A percentile compares a stretch with the other conserved stretches of the same genome.
phyloP scores from a whole-genome alignment of 306 rosid genomes.

The Cucumis melo region DNA sequence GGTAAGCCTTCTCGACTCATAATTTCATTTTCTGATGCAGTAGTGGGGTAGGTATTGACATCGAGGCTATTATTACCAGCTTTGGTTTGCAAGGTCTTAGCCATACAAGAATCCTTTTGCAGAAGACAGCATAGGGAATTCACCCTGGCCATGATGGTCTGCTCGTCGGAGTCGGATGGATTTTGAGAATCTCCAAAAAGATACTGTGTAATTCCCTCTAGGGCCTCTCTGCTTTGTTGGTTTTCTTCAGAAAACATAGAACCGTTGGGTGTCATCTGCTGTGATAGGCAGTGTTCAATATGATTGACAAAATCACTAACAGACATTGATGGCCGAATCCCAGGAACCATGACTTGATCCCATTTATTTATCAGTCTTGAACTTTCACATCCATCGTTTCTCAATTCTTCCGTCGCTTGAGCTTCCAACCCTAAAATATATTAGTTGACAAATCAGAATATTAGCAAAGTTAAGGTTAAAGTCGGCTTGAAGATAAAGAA shows the following conservation, averaged over 20 bases:
- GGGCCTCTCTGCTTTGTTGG: conserved; percentile 33
- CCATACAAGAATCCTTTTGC: conserved; percentile 47
- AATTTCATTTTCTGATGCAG: neutral
- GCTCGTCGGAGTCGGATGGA: conserved; percentile 41
- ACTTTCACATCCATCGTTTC: conserved; percentile 35
- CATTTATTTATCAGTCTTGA: conserved; percentile 28
- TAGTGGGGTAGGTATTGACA: neutral
- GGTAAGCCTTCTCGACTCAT: conserved; percentile 18
- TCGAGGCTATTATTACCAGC: conserved; percentile 9
- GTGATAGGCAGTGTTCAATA: conserved; percentile 55
- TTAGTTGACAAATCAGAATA: neutral
- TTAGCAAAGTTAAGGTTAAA: neutral
- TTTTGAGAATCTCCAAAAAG: conserved; percentile 56
- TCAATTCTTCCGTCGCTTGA: conserved; percentile 36
- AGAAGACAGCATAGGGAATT: conserved; percentile 70
- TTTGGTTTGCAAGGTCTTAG: conserved; percentile 17
- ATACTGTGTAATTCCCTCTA: conserved; percentile 56
- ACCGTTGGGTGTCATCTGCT: conserved; percentile 43
- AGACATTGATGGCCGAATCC: conserved; percentile 59
- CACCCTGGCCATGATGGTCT: conserved; percentile 72
- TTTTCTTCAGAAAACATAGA: conserved; percentile 29
- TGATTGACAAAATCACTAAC: conserved; percentile 58
- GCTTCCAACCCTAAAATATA: conserved; percentile 30
- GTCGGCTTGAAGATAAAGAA: neutral
- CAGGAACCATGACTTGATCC: conserved; percentile 56